Conservation (phyloP, 345 rosid genomes). For the Schrenkiella parvula region DNA sequence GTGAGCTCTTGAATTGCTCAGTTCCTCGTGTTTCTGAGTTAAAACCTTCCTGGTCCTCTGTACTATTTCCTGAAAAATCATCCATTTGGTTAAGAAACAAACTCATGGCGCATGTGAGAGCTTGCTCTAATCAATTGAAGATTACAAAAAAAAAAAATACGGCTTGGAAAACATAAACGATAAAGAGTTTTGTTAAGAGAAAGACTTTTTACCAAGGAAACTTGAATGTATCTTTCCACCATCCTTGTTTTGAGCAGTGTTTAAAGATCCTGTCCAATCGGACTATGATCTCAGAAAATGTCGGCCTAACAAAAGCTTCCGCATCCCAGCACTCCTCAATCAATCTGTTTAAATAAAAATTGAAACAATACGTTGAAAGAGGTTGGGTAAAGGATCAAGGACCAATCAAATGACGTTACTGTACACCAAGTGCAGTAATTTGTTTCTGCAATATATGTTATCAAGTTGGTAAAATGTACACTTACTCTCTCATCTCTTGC, state of each 20-base stretch:
- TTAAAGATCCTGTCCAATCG: conserved; percentile 65
- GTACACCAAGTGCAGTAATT: not conserved
- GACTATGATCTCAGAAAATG: conserved; percentile 83
- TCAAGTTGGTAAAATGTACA: conserved; percentile 5
- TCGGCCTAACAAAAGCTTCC: conserved; percentile 61
- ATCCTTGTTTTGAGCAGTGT: conserved; percentile 72
- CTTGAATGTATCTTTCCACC: conserved; percentile 98
- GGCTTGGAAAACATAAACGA: conserved; percentile 6
- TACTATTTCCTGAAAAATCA: conserved; percentile 29
- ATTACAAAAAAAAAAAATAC: not conserved
- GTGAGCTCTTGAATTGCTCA: conserved; percentile 21
- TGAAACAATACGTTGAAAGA: not conserved
- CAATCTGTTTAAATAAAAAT: conserved; percentile 45
- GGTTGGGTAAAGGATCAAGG: not conserved
- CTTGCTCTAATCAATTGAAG: not conserved
- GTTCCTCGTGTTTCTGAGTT: not conserved
- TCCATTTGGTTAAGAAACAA: conserved; percentile 8
- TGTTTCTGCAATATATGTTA: not conserved
- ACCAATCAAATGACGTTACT: conserved; percentile 3
- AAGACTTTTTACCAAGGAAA: conserved; percentile 70
- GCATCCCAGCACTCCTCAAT: conserved; percentile 89
- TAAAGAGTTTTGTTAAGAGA: not conserved
- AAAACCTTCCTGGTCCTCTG: not conserved
- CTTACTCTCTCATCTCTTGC: conserved; percentile 84
- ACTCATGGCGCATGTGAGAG: conserved; percentile 1